These are phyloP conservation scores for Tulasnella sp. DNA, from an alignment of 768 basidiomycete species.

Conservation along the genomic window DNA sequence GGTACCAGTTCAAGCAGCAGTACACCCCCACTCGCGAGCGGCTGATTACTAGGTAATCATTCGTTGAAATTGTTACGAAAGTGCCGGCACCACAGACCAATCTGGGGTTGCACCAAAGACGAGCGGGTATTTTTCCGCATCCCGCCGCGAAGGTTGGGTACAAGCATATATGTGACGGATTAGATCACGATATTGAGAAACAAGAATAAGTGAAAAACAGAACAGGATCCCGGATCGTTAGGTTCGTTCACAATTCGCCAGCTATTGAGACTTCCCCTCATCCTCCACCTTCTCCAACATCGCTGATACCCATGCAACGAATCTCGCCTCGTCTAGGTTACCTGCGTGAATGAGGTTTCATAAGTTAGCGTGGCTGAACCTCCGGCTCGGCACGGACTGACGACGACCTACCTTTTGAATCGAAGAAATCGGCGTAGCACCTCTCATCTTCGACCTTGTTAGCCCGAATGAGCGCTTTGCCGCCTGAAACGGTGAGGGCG, in stretches of 20 bases:
- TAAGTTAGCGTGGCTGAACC: neutral
- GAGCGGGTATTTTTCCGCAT: neutral
- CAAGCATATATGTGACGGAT: neutral
- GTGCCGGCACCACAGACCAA: neutral
- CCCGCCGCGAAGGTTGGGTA: neutral
- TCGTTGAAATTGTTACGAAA: neutral
- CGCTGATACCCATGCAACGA: constrained; percentile 78
- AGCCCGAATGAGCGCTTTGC: constrained; percentile 80
- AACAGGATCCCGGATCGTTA: neutral
- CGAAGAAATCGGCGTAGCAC: constrained; percentile 76
- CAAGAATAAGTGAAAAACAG: neutral
- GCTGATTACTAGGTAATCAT: neutral
- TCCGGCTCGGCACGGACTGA: neutral
- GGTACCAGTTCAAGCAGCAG: neutral
- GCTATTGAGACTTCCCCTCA: constrained; percentile 15
- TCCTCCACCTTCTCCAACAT: constrained; percentile 41
- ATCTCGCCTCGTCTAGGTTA: constrained; percentile 70
- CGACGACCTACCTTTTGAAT: constrained; percentile 58
- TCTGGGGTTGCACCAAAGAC: neutral
- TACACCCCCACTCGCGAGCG: neutral
- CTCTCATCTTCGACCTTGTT: constrained; percentile 58
- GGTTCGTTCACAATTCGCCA: neutral
- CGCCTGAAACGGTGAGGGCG: constrained; percentile 78
- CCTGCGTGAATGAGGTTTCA: neutral
- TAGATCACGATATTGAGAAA: neutral